A percentile compares a stretch with the other conserved stretches of the same genome.
Evolutionary conservation across 345 rosid species (phyloP).

Genomic region (Barbarea vulgaris): DNA sequence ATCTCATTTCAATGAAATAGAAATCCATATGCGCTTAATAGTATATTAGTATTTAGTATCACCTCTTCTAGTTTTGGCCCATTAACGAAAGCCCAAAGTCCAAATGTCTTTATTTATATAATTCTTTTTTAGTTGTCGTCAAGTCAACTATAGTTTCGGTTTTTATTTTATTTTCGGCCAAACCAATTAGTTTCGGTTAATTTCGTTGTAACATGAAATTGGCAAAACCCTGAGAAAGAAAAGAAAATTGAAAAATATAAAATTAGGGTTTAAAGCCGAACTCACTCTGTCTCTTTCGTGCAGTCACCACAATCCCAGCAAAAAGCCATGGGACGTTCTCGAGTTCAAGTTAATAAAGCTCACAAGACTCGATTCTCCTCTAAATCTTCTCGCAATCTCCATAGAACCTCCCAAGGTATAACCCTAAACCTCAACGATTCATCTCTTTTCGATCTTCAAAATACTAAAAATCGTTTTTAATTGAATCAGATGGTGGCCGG

Average conservation of each 20-base stretch:
- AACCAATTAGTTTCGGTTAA: too few species aligned
- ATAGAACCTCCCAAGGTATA: conserved; percentile 70
- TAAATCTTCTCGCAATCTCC: conserved; percentile 80
- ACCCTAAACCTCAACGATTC: not conserved
- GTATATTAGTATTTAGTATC: too few species aligned
- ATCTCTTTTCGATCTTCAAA: not conserved
- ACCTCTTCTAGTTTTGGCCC: not conserved
- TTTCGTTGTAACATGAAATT: not conserved
- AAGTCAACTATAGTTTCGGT: too few species aligned
- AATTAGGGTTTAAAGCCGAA: conserved; percentile 2
- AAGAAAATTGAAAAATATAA: not conserved
- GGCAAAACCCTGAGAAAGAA: not conserved
- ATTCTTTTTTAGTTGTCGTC: too few species aligned
- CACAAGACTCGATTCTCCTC: conserved; percentile 83
- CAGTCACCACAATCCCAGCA: not conserved
- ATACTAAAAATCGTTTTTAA: not conserved
- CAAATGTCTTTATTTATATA: not conserved
- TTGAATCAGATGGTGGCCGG: conserved; percentile 55
- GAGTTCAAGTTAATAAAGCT: conserved; percentile 79
- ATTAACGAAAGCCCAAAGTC: not conserved
- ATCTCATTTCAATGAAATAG: too few species aligned
- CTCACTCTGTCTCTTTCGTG: not conserved
- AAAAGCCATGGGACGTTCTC: conserved; percentile 68
- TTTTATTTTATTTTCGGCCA: too few species aligned
- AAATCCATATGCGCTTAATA: too few species aligned